Evolutionary conservation across 2,329 filamentous ascomycete genomes (phyloP).

Genomic region (Colletotrichum aenigma): DNA sequence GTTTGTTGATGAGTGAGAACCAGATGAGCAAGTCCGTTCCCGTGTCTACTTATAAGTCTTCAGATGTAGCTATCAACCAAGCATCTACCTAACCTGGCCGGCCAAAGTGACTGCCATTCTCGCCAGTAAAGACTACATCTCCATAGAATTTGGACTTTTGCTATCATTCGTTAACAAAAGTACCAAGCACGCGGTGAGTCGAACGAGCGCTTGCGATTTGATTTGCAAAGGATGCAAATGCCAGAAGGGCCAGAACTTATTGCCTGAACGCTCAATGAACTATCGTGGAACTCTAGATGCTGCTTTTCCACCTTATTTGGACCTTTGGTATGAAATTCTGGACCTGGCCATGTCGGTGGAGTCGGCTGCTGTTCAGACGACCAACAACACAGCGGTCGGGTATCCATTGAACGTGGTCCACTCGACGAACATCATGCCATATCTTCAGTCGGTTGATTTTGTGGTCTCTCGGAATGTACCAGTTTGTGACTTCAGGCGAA

Average conservation of each 20-base stretch:
- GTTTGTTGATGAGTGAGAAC: background rate
- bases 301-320: background rate
- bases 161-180: background rate
- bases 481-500: background rate
- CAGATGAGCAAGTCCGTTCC: background rate
- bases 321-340: background rate
- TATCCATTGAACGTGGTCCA: background rate
- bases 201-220: background rate
- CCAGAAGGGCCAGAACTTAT: background rate
- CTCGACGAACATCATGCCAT: background rate
- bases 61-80: background rate
- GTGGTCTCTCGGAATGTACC: background rate
- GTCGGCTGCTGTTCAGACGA: background rate
- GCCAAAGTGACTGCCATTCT: background rate
- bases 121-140: rapidly evolving
- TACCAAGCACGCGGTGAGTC: background rate
- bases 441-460: background rate
- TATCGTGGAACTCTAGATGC: background rate
- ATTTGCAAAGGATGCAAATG: background rate
- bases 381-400: rapidly evolving
- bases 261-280: rapidly evolving
- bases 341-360: background rate
- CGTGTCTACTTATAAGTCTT: background rate
- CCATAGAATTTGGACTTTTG: background rate
- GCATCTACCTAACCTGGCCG: background rate